Base-by-base conservation (phyloP, 2,329 filamentous ascomycete genomes). In the Penicillium occitanis region DNA sequence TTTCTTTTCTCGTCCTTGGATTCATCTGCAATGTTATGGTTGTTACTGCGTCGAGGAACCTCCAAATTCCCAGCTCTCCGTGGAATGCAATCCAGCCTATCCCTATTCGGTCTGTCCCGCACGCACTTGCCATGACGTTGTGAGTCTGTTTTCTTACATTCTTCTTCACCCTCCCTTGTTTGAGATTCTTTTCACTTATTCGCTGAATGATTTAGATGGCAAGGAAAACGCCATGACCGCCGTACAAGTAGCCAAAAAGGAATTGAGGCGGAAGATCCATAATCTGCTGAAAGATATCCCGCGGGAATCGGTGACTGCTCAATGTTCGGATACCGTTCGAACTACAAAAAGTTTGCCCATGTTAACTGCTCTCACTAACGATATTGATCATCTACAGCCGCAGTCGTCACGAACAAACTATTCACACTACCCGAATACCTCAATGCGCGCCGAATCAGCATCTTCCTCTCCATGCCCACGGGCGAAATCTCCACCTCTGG, bases 391-490 rank as follows among this genome's bases (percentile, higher is more conserved):
- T 44, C 30, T 64, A 55, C 76, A 95, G 92, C 91, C 71, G 79
- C 82, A 61, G 81, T 81, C 70, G 88, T 91, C 25, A 89, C 89
- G 70, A 84, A 87, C 63, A 81, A 85, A 6, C 80, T 97, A 44
- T 81, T 89, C 53, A 82, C 84, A 11, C 86, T 93, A 72, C 84
- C 86, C 61, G 90, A 92, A 64, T 99, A 96, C 76, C 81, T 87
- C 69, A 83, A 89, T 64, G 93, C 95, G 50, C 85, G 83, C 67
- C 85, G 87, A 63, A 87, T 99, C 73, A 93, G 91, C 71, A 85
- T 99, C 65, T 99, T 96, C 76, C 84, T 99, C 17, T 95, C 94
- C 11, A 99, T 99, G 95, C 93, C 93, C 0, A 81, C 83, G 10
- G 90, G 89, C 28, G 95, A 99, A 80, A 86, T 97, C 30, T 91